Evolutionary conservation across 2,329 filamentous ascomycete species (phyloP).

Genomic region (Neospermospora avenae): DNA sequence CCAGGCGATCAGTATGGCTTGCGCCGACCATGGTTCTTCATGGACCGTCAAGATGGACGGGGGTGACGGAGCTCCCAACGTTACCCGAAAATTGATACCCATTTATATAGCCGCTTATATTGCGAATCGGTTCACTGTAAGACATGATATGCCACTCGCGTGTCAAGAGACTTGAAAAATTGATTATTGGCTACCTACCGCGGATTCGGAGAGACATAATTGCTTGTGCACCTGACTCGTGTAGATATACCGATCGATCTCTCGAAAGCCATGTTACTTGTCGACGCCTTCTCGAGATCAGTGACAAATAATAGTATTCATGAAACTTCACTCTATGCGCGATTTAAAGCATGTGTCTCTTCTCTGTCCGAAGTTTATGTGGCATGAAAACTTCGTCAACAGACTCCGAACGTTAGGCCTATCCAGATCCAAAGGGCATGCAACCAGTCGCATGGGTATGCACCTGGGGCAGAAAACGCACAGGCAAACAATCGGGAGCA

Average conservation of each 20-base stretch:
- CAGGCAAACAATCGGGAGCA: not conserved
- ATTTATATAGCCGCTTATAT: not conserved
- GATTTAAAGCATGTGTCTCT: too few species aligned
- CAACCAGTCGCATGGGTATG: not conserved
- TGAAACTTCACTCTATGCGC: too few species aligned
- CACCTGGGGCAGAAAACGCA: not conserved
- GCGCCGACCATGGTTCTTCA: conserved; percentile 32
- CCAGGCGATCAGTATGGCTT: conserved; percentile 46
- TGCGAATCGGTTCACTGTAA: not conserved
- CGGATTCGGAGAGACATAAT: not conserved
- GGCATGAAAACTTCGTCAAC: too few species aligned
- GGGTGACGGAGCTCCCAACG: not conserved
- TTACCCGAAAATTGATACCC: not conserved
- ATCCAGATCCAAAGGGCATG: too few species aligned
- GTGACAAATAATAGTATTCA: not conserved
- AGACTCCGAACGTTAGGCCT: too few species aligned
- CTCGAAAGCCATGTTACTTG: not conserved
- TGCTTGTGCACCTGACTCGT: not conserved
- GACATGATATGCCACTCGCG: not conserved
- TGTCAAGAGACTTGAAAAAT: not conserved
- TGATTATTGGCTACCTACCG: not conserved
- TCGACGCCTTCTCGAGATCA: not conserved
- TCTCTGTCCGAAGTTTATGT: not conserved
- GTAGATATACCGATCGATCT: not conserved
- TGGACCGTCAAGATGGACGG: conserved; percentile 2